Evolutionary conservation across 2,329 filamentous ascomycete species (phyloP).

Genomic region (Xylariales sp.): DNA sequence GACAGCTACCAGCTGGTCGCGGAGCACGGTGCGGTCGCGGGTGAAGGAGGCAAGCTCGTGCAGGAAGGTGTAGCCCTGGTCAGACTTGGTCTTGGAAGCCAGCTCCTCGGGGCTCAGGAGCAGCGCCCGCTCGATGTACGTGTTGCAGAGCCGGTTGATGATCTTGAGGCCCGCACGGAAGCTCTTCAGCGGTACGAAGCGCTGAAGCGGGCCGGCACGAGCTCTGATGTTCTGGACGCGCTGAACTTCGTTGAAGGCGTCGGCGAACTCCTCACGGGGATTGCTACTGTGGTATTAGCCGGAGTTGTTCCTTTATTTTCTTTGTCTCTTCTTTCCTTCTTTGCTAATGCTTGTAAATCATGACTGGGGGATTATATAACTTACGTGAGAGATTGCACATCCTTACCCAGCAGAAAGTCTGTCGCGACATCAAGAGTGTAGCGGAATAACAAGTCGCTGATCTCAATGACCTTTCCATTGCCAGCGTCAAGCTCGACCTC

Average conservation of each 20-base stretch:
- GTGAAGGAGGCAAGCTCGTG: conserved; percentile 82
- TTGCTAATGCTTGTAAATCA: neutral
- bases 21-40: conserved; percentile 64
- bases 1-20: conserved; percentile 79
- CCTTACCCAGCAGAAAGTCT: conserved; percentile 78
- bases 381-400: conserved; percentile 60
- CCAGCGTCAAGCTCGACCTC: conserved; percentile 58
- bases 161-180: conserved; percentile 62
- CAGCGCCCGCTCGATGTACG: conserved; percentile 72
- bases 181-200: conserved; percentile 56
- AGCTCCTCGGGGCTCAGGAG: conserved; percentile 67
- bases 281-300: conserved; percentile 31
- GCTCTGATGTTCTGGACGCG: conserved; percentile 65
- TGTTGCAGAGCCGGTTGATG: conserved; percentile 72
- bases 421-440: conserved; percentile 82
- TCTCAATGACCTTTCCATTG: conserved; percentile 62
- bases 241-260: conserved; percentile 77
- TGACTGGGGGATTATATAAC: conserved; percentile 9
- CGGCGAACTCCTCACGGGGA: conserved; percentile 65
- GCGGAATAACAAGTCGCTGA: conserved; percentile 77
- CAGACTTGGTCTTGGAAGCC: conserved; percentile 66
- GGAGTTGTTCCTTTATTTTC: no score
- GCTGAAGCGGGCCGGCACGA: conserved; percentile 59
- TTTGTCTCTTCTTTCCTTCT: no score
- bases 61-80: conserved; percentile 76